These are phyloP conservation scores for Mrakia hoshinonis DNA, from an alignment of 768 basidiomycete species.

Conservation along the genomic window DNA sequence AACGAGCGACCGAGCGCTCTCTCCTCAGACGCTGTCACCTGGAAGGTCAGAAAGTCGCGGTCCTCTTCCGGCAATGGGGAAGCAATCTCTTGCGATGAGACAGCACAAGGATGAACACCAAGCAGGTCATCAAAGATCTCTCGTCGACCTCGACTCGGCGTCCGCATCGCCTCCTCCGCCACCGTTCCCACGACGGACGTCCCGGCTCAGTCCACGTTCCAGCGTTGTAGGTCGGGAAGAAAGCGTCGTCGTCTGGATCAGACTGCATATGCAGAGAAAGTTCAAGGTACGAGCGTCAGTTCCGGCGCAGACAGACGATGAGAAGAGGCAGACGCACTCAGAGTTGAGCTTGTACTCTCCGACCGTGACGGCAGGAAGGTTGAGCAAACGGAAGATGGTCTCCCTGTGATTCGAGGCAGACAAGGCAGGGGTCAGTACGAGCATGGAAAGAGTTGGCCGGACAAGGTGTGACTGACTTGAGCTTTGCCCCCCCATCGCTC, in stretches of 20 bases:
- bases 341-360: constrained; percentile 90
- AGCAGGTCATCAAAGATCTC: constrained; percentile 12
- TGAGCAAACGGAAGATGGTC: constrained; percentile 64
- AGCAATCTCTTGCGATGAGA: no score
- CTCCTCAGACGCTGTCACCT: no score
- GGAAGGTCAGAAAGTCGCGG: no score
- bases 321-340: constrained; percentile 13
- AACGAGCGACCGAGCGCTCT: no score
- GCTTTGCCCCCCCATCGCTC: neutral
- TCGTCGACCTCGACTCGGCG: neutral
- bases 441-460: neutral
- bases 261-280: neutral
- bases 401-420: constrained; percentile 49
- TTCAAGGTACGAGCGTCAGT: neutral
- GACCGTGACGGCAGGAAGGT: constrained; percentile 64
- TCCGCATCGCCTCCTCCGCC: neutral
- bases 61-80: no score
- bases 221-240: constrained; percentile 2
- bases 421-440: neutral
- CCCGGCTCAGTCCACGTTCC: neutral
- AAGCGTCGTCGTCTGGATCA: constrained; percentile 15
- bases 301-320: neutral
- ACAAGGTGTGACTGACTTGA: constrained; percentile 8
- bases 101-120: no score
- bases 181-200: neutral